Evolutionary conservation across 768 basidiomycete genomes (phyloP).

Genomic region (Calocera viscosa): DNA sequence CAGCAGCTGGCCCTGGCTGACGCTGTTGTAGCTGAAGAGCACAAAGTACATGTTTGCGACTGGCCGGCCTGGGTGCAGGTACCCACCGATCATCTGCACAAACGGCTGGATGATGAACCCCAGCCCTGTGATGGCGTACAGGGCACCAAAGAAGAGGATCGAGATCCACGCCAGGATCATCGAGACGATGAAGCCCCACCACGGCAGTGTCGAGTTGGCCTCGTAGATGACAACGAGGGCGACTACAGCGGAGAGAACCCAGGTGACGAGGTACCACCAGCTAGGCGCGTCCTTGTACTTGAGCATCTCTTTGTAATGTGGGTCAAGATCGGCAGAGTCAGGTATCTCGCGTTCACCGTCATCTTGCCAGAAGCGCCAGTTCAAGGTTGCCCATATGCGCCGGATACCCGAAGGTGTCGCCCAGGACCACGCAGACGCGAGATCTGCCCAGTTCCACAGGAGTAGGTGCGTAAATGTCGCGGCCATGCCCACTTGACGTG

Average conservation of each 20-base stretch:
- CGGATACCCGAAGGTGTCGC: constrained; percentile 29
- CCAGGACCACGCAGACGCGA: constrained; percentile 39
- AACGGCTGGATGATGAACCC: constrained; percentile 29
- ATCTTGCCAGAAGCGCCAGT: constrained; percentile 33
- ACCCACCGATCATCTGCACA: constrained; percentile 40
- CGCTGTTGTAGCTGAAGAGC: constrained; percentile 28
- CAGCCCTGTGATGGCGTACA: constrained; percentile 42
- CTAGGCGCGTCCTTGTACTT: constrained; percentile 20
- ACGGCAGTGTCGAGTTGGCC: constrained; percentile 42
- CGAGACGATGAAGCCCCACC: constrained; percentile 46
- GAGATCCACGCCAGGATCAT: constrained; percentile 40
- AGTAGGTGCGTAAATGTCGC: background rate
- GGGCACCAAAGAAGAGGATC: constrained; percentile 42
- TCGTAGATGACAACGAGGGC: constrained; percentile 45
- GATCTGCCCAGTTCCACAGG: constrained; percentile 8
- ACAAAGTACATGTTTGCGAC: constrained; percentile 52
- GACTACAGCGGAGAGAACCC: constrained; percentile 36
- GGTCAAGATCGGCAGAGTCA: constrained; percentile 32
- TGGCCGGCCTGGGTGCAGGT: constrained; percentile 43
- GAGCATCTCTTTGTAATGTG: constrained; percentile 44
- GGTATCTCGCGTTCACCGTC: constrained; percentile 35
- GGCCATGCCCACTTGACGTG: too few relatives aligned
- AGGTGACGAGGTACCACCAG: constrained; percentile 36
- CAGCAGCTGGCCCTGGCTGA: constrained; percentile 40
- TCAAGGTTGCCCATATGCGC: constrained; percentile 28